Base-by-base conservation (phyloP, 306 rosid genomes). In the Spatholobus suberectus region DNA sequence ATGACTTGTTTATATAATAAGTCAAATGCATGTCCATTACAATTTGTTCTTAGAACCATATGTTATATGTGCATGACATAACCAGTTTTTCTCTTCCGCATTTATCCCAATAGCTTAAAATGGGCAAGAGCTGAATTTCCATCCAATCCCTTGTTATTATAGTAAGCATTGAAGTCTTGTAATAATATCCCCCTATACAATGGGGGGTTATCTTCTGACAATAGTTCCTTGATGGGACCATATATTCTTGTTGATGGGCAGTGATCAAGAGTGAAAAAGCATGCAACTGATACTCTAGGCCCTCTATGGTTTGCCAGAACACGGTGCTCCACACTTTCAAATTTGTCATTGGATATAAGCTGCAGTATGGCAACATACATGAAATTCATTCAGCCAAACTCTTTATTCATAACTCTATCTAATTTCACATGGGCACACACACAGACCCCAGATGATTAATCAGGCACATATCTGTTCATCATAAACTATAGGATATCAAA, bases 321-420 rank as follows among this genome's bases (percentile, higher is more conserved):
- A 10, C 85, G 75, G 40, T 90, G 90, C 67, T 81, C 85, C 37
- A 78, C 91, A 13, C 91, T 90, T 72, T 70, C 83, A 32, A 86
- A 85, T 82, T 38, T 83, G 76, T 85, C 84, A 72, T 88, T 86
- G 2, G 91, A 90, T 52, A 86, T 75, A 11, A 84, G 85, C 89
- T 90, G 80, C 75, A 73, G 5, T 14, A 18, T 71, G 40, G 8
- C 17, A 58, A 34, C 73, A 70, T 44, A 5, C 41, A 40, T 35
- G 46, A 44, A 34, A 11, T 38, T 4, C 26, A 71, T 26, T 70
- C 6, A 67, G n/a, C 29, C 51, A 67, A 67, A 37, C 12, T 20
- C 8, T 38, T 38, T 14, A 3, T 34, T 32, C 12, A 63, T 15
- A 32, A 13, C 43, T 14, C 7, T 63, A 63, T 63, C 43, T 34